These are phyloP conservation scores for Carex littledalei DNA, from an alignment of 176 grass and related monocot genomes.

Conservation along the genomic window DNA sequence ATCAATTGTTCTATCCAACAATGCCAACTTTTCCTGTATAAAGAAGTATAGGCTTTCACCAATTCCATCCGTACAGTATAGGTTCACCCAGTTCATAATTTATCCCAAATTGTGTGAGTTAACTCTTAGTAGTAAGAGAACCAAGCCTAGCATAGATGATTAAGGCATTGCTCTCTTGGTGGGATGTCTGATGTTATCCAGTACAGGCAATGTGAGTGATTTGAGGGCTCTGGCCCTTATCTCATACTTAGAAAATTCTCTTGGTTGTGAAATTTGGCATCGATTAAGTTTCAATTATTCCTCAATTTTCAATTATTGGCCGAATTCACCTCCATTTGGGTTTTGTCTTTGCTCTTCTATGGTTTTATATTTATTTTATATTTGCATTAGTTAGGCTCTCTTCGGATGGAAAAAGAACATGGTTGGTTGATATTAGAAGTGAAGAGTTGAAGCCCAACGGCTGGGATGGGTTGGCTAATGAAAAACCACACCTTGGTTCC, in stretches of 20 bases:
- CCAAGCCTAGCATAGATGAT: not conserved
- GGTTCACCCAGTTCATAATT: not conserved
- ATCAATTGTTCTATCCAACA: not conserved
- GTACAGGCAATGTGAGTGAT: not conserved
- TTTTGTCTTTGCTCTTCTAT: not conserved
- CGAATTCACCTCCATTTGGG: not conserved
- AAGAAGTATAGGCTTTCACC: not conserved
- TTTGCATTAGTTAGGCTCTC: slow-evolving; percentile 51
- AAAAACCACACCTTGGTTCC: slow-evolving; percentile 70
- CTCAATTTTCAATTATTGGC: not conserved
- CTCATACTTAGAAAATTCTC: not conserved
- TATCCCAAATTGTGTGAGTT: not conserved
- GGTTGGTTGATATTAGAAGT: slow-evolving; percentile 59
- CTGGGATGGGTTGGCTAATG: slow-evolving; percentile 66
- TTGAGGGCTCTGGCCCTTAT: not conserved
- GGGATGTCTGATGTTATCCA: not conserved
- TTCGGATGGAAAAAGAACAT: slow-evolving; percentile 61
- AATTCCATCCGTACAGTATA: not conserved
- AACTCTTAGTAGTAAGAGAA: not conserved
- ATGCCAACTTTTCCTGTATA: slow-evolving; percentile 1
- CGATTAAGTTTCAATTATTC: not conserved
- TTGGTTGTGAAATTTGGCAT: not conserved
- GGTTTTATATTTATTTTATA: slow-evolving; percentile 9
- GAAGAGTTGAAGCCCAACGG: slow-evolving; percentile 59
- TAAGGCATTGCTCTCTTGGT: not conserved